Base-by-base conservation (phyloP, 495 filamentous ascomycete genomes). In the Penicillium diatomitis region DNA sequence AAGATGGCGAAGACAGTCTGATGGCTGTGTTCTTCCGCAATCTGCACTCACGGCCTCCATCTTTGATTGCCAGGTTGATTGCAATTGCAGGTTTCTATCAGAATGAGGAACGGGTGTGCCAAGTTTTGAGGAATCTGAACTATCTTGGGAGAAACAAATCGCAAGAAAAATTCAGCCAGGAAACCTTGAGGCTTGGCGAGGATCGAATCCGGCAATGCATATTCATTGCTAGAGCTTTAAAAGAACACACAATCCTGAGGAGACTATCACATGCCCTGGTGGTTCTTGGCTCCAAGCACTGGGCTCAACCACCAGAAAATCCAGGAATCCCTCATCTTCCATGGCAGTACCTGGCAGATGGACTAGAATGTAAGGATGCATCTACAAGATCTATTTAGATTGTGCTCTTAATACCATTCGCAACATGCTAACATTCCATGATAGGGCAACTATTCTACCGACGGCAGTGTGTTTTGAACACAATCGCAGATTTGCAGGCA, bases 281-380 rank as follows among this genome's bases (percentile, higher is more conserved):
- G 37, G 55, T 86, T 41, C 64, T 74, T 38, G 88, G 87, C 7
- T 87, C 85, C 5, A 68, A 61, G 12, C 73, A 64, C 35, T 92
- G 87, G 88, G 60, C 54, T 20, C 58, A 70, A 12, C 62, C 65
- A 11, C 40, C 63, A 20, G 57, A 64, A 28, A 12, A 28, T 8
- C 46, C 32, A 8, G 20, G 8, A 5, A 6, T 8, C 27, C 32
- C 39, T 11, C 59, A 63, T 32, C 65, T 79, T 10, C 66, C 75
- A 3, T 94, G 87, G 87, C 86, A 83, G 77, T 75, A 85, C 54
- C 63, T 94, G n/a, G 81, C 84, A 0, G 69, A 79, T 52, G 78
- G 77, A 0, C 50, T 96, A 36, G 89, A 96, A 78, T 75, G 85
- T 85, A 65, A 60, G 70, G 33, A 20, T 20, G 20, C 20, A 20